These are phyloP conservation scores for Aspergillus sojae DNA, from an alignment of 2,329 filamentous ascomycete species.

Conservation along the genomic window DNA sequence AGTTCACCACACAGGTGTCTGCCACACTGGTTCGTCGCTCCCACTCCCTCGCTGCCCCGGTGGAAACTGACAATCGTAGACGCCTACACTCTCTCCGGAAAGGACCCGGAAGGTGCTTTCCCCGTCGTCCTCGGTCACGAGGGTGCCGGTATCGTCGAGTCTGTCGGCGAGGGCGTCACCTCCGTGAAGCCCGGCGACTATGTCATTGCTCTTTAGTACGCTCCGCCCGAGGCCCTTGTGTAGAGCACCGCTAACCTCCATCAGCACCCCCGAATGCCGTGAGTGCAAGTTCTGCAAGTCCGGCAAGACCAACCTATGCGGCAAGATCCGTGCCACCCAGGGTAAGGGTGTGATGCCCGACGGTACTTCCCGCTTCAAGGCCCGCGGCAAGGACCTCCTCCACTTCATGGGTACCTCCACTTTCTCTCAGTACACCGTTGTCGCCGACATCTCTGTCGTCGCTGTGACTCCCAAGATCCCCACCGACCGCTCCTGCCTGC, in stretches of 20 bases:
- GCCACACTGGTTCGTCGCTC: constrained; percentile 75
- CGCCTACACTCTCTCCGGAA: constrained; percentile 92
- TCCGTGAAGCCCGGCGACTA: constrained; percentile 92
- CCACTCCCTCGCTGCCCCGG: too few species aligned
- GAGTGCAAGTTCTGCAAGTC: constrained; percentile 99
- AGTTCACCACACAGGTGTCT: constrained; percentile 97
- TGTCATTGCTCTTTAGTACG: constrained; percentile 84
- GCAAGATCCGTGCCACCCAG: constrained; percentile 97
- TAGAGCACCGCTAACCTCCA: neutral
- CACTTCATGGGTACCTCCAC: constrained; percentile 99
- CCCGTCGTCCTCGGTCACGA: constrained; percentile 88
- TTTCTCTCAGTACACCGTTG: constrained; percentile 98
- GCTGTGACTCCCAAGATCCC: constrained; percentile 86
- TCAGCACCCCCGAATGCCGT: constrained; percentile 89
- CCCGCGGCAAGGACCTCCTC: constrained; percentile 90
- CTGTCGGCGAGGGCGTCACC: constrained; percentile 90
- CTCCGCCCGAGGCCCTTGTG: constrained; percentile 16
- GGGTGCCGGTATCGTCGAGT: constrained; percentile 89
- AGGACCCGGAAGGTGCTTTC: constrained; percentile 95
- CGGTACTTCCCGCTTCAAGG: constrained; percentile 90
- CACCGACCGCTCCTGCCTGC: constrained; percentile 93
- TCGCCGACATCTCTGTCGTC: constrained; percentile 97
- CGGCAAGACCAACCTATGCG: constrained; percentile 98
- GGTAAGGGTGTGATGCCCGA: constrained; percentile 97
- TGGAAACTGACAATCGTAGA: constrained; percentile 51